These are phyloP conservation scores for Primulina tabacum DNA, from an alignment of 257 asterid genomes.

Conservation along the genomic window DNA sequence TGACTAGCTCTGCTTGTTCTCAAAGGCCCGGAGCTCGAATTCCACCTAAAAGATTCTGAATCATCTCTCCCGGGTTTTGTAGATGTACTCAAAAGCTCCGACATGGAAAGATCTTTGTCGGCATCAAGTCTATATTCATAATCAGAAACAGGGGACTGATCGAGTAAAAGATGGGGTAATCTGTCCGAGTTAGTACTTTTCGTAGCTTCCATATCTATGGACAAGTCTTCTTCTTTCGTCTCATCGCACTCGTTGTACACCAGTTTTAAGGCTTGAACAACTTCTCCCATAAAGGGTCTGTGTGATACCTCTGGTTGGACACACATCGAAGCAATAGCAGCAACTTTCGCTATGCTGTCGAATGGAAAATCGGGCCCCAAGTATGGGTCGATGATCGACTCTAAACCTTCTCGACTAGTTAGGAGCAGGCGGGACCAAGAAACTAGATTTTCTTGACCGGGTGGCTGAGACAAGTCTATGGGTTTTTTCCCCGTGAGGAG, in stretches of 20 bases:
- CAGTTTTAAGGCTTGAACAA: conserved; percentile 83
- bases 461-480: conserved; percentile 87
- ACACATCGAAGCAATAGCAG: conserved; percentile 93
- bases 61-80: conserved; percentile 38
- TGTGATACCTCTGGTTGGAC: conserved; percentile 92
- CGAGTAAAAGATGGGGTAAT: conserved; percentile 33
- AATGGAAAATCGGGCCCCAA: conserved; percentile 52
- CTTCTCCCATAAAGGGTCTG: conserved; percentile 97
- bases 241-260: conserved; percentile 67
- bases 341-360: conserved; percentile 73
- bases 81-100: conserved; percentile 56
- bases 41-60: conserved; percentile 55
- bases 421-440: conserved; percentile 89
- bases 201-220: conserved; percentile 38
- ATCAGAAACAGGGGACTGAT: conserved; percentile 43
- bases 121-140: conserved; percentile 52
- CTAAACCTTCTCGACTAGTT: conserved; percentile 53
- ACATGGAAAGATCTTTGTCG: conserved; percentile 69
- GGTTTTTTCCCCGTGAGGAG: conserved; percentile 87
- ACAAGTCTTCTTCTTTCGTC: conserved; percentile 43
- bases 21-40: conserved; percentile 74
- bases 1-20: conserved; percentile 43
- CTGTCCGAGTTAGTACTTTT: conserved; percentile 28
- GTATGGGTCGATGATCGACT: conserved; percentile 56
- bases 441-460: conserved; percentile 90